Conservation (phyloP, 352 stramenopile genomes). For the Globisporangium parvum region DNA sequence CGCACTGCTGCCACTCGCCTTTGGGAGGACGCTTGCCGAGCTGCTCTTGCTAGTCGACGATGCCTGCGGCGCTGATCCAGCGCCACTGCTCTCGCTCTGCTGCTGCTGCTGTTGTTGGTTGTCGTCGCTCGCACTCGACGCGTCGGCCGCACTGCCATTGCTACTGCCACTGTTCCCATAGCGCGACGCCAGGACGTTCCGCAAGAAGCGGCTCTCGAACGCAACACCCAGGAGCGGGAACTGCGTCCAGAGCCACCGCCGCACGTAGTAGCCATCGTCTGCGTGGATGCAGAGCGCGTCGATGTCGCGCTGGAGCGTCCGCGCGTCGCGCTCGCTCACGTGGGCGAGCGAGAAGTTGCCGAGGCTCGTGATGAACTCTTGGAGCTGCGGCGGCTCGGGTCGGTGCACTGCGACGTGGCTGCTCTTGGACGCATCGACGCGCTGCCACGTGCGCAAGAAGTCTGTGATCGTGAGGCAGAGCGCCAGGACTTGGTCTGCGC, state of each 20-base stretch:
- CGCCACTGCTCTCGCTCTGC: not conserved
- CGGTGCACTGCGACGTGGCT: conserved; percentile 26
- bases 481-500: conserved; percentile 50
- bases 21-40: not conserved
- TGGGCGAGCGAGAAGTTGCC: conserved; percentile 46
- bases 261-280: conserved; percentile 73
- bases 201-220: conserved; percentile 66
- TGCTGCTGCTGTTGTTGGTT: conserved; percentile 3
- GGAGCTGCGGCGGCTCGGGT: conserved; percentile 54
- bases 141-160: not conserved
- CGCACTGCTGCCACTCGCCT: not conserved
- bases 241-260: conserved; percentile 80
- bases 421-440: conserved; percentile 16
- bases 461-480: conserved; percentile 78
- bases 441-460: conserved; percentile 70
- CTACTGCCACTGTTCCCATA: conserved; percentile 5
- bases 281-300: conserved; percentile 54
- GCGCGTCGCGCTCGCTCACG: conserved; percentile 42
- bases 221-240: conserved; percentile 77
- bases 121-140: not conserved
- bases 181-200: conserved; percentile 17
- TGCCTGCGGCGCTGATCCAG: not conserved
- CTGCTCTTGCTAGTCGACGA: not conserved
- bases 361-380: conserved; percentile 68
- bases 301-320: conserved; percentile 52